Base-by-base conservation (phyloP, 2,329 filamentous ascomycete species). In the Fusarium sarcochroum region DNA sequence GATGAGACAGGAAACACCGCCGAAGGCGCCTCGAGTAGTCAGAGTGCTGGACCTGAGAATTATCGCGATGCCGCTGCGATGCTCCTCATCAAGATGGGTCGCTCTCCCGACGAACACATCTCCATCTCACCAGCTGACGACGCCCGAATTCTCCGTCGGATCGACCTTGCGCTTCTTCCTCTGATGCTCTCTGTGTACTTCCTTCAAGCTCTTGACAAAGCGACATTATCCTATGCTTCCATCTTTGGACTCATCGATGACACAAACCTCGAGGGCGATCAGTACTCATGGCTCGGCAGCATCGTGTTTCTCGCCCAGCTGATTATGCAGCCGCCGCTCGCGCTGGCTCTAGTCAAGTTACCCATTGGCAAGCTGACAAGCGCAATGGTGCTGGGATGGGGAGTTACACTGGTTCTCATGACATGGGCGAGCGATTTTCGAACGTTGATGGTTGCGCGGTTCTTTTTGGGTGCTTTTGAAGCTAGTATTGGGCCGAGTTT, bases 181-280 rank as follows among this genome's bases (percentile, higher is more conserved):
- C 74, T 84, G 50, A 84, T 91, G 58, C 79, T 90, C 13, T 81
- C 82, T 8, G 86, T 89, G 20, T 91, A 90, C 76, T 90, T 88
- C 71, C 81, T 90, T 1, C 89, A 91, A 66, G 85, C 84, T 13
- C 80, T 90, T 7, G 89, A 90, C 78, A 91, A 91, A 75, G 84
- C 87, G 0, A 88, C 87, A 0, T 80, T 90, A 78, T 80, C 78
- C 3, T 91, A 90, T 70, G 87, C 87, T 4, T 89, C 88, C 0
- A 85, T 90, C 13, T 90, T 90, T 68, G 88, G 88, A 4, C 80
- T 91, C 13, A 84, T 88, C 32, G 80, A 88, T 51, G 86, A 89
- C 72, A 85, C 87, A 0, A 74, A 83, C 40, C 83, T 91, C 2
- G 78, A 83, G 10, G 87, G 87, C 17, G 80, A 87, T 48, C 82